Evolutionary conservation across 768 basidiomycete genomes (phyloP), one percentile per base, ranked within the genome.

Genomic region (Hypsizygus marmoreus): DNA sequence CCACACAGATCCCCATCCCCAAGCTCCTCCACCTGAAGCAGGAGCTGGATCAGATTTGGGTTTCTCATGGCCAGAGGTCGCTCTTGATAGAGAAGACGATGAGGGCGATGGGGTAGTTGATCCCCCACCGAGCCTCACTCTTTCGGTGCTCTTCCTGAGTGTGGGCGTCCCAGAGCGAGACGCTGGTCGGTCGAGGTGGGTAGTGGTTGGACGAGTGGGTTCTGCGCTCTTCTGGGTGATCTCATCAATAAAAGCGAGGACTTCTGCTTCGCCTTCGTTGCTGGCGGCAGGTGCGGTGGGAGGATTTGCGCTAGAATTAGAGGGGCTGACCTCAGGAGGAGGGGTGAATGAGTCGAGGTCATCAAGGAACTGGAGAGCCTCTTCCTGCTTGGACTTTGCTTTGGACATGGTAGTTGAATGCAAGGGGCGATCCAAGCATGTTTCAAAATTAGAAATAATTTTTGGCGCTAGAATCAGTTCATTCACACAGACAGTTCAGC

Each of bases 1-100:
- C 94, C 94, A 97, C n/a, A 92, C 88, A 19, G 72, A 84, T 1
- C 88, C 83, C 90, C 94, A 94, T 22, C 87, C 90, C 81, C 88
- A 91, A 4, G 72, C 66, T 30, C 73, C 75, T 8, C 49, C 47
- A 16, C 50, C 37, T 16, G 65, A 20, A 17, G 47, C 11, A 56
- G 47, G 50, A 43, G 63, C 30, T 14, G 50, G 39, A 8, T 59
- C 57, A 9, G 55, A 20, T 14, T 54, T 58, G 19, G 50, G 30
- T 40, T 54, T 61, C 19, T 46, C 56, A 31, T 66, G 62, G 32
- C 57, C 47, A 45, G 70, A 67, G 43, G 58, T 38, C 25, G 58
- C 54, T 36, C 63, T 65, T n/a, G 59, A 61, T 48, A 71, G 53
- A 16, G 72, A 72, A 2, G 73, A 61, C 6, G 74, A 57, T 3